Evolutionary conservation across 805 yeast genomes (phyloP).

Genomic region (Candida sakaeoensis): DNA sequence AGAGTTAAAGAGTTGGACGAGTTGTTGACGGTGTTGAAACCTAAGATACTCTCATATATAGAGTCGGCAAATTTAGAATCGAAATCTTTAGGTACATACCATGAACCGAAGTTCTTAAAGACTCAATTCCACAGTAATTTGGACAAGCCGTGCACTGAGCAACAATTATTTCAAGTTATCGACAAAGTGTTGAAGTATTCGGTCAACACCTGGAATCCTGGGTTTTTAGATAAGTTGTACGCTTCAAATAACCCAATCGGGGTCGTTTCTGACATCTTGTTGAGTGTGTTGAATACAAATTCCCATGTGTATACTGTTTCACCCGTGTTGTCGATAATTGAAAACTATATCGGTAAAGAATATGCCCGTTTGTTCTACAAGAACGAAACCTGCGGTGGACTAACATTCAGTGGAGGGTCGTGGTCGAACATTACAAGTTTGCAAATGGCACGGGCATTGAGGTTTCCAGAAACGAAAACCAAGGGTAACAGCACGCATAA

Average conservation of each 20-base stretch:
- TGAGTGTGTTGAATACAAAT: slow-evolving; percentile 73
- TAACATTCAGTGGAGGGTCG: slow-evolving; percentile 84
- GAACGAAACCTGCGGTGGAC: slow-evolving; percentile 59
- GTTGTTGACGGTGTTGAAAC: slow-evolving; percentile 49
- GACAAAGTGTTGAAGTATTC: slow-evolving; percentile 61
- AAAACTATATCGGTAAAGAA: slow-evolving; percentile 59
- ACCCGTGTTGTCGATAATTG: slow-evolving; percentile 74
- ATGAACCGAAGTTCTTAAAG: slow-evolving; percentile 48
- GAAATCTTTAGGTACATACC: slow-evolving; percentile 49
- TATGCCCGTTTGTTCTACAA: slow-evolving; percentile 64
- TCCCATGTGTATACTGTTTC: slow-evolving; percentile 84
- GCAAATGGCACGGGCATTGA: slow-evolving; percentile 65
- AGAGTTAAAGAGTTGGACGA: slow-evolving; percentile 56
- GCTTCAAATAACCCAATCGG: slow-evolving; percentile 88
- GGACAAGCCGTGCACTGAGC: slow-evolving; percentile 29
- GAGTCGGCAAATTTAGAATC: slow-evolving; percentile 40
- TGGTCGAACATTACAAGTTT: slow-evolving; percentile 80
- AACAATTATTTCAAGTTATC: slow-evolving; percentile 44
- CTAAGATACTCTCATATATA: slow-evolving; percentile 52
- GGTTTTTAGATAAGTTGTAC: slow-evolving; percentile 78
- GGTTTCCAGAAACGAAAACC: slow-evolving; percentile 66
- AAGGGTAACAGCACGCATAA: slow-evolving; percentile 49
- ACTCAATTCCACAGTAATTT: slow-evolving; percentile 22
- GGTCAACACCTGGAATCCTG: slow-evolving; percentile 84
- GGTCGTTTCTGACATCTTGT: slow-evolving; percentile 63